These are phyloP conservation scores for Juncus inflexus DNA, from an alignment of 176 grass and related monocot species.

Conservation along the genomic window DNA sequence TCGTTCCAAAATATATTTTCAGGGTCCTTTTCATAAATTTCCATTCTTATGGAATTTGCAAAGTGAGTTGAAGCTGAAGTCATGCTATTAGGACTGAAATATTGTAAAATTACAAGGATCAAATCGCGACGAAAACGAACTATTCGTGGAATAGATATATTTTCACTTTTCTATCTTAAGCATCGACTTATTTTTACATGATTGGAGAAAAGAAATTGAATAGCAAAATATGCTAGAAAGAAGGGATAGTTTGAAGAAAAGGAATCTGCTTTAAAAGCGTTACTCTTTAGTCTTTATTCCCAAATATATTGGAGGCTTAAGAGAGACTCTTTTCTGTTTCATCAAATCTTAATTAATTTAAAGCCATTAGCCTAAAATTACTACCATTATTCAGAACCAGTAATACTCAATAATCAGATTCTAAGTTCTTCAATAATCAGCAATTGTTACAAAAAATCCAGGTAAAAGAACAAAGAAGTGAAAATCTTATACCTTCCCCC, in stretches of 20 bases:
- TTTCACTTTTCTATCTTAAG: too few species aligned
- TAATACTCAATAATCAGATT: neutral
- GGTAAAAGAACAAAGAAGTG: too few species aligned
- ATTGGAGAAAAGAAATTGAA: too few species aligned
- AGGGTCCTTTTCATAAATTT: slow-evolving; percentile 46
- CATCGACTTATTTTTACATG: too few species aligned
- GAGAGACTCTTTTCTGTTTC: slow-evolving; percentile 12
- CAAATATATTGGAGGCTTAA: slow-evolving; percentile 16
- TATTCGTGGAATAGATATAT: neutral
- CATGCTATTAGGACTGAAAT: slow-evolving; percentile 61
- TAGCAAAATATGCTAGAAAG: too few species aligned
- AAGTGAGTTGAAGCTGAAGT: slow-evolving; percentile 67
- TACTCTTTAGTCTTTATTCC: neutral
- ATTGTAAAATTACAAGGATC: neutral
- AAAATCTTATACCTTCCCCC: too few species aligned
- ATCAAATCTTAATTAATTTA: slow-evolving; percentile 22
- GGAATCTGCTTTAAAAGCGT: slow-evolving; percentile 10
- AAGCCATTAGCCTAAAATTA: neutral
- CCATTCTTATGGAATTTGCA: slow-evolving; percentile 48
- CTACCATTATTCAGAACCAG: neutral
- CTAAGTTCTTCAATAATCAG: neutral
- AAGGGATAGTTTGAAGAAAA: slow-evolving; percentile 2
- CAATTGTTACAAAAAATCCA: too few species aligned
- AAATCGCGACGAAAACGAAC: neutral
- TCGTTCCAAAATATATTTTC: slow-evolving; percentile 60